A percentile compares a stretch with the other conserved stretches of the same genome.
These are phyloP conservation scores for Millerozyma miso DNA, from an alignment of 805 yeast species.

Conservation along the genomic window DNA sequence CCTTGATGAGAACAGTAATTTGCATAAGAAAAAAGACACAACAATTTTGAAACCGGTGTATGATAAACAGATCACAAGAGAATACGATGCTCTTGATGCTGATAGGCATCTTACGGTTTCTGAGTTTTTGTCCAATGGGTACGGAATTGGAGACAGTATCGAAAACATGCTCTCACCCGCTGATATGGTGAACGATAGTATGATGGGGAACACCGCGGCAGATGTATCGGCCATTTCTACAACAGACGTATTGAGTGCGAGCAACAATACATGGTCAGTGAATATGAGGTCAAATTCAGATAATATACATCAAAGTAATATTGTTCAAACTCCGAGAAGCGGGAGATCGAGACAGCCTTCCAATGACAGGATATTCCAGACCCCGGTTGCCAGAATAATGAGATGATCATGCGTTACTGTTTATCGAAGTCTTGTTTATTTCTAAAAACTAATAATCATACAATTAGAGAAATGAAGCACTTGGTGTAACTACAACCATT, in stretches of 20 bases:
- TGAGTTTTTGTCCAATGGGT: slow-evolving; percentile 33
- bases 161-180: slow-evolving; percentile 10
- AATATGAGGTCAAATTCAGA: slow-evolving; percentile 6
- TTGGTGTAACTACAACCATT: not conserved
- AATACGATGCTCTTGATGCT: slow-evolving; percentile 10
- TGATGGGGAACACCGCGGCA: slow-evolving; percentile 23
- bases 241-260: slow-evolving; percentile 20
- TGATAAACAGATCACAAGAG: slow-evolving; percentile 10
- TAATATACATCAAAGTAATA: slow-evolving; percentile 7
- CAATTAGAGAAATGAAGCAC: slow-evolving; percentile 1
- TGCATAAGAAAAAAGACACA: slow-evolving; percentile 20
- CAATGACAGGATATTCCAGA: slow-evolving; percentile 36
- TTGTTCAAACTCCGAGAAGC: slow-evolving; percentile 36
- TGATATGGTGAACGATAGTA: slow-evolving; percentile 21
- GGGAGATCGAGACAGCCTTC: slow-evolving; percentile 36
- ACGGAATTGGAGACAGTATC: slow-evolving; percentile 10
- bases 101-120: slow-evolving; percentile 19
- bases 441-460: slow-evolving; percentile 3
- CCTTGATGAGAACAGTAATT: slow-evolving; percentile 13
- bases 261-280: slow-evolving; percentile 18
- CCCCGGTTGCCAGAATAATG: slow-evolving; percentile 38
- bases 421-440: not conserved
- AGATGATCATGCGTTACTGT: slow-evolving; percentile 12
- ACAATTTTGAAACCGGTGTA: slow-evolving; percentile 30
- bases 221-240: slow-evolving; percentile 33